Percentiles rank a stretch among this genome's conserved stretches.
Conservation (phyloP, 75 land plant species). For the Cupressus sempervirens region DNA sequence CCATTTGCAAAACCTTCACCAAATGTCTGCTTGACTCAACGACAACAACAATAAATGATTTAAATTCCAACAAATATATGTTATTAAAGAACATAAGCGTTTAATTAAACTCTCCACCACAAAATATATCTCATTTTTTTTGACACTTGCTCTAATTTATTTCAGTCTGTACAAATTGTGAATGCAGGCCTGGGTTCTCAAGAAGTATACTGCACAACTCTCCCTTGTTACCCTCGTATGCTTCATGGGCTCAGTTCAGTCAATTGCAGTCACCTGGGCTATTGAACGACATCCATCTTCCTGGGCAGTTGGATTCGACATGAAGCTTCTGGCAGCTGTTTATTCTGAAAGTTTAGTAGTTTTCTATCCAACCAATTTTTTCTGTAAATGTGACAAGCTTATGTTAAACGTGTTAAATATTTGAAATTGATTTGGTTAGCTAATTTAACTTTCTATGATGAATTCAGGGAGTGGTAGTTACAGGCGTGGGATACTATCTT, state of each 20-base stretch:
- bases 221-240: slow-evolving; percentile 44
- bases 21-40: too few relatives aligned
- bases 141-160: background rate
- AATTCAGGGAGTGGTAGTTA: slow-evolving; percentile 49
- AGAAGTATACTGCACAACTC: slow-evolving; percentile 44
- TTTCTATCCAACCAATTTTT: too few relatives aligned
- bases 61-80: too few relatives aligned
- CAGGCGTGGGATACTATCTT: slow-evolving; percentile 54
- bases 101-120: too few relatives aligned
- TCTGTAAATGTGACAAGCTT: too few relatives aligned
- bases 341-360: slow-evolving; percentile 36
- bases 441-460: background rate
- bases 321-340: slow-evolving; percentile 25
- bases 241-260: slow-evolving; percentile 20
- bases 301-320: slow-evolving; percentile 33
- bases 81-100: too few relatives aligned
- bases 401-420: too few relatives aligned
- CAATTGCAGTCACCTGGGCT: slow-evolving; percentile 17
- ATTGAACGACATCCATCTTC: slow-evolving; percentile 19
- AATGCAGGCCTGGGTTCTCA: slow-evolving; percentile 30
- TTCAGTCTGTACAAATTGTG: background rate
- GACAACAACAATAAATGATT: too few relatives aligned
- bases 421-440: too few relatives aligned
- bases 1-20: too few relatives aligned
- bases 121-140: too few relatives aligned